Conservation (phyloP, 352 stramenopile species). For the Hyphochytrium catenoides region DNA sequence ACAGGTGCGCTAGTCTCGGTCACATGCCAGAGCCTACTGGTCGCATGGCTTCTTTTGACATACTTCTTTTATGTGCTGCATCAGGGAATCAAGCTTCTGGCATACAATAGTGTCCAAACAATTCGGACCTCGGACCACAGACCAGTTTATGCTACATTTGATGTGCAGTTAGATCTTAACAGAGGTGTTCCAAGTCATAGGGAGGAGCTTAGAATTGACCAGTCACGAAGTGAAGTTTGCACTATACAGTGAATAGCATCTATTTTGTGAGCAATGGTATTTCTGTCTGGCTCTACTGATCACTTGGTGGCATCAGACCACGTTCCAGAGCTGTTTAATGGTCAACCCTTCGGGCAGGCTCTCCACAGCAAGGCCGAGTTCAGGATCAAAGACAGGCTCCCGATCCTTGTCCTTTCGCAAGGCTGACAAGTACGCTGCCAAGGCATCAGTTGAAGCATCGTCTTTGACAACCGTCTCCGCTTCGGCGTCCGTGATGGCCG, state of each 20-base stretch:
- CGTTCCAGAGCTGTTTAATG: slow-evolving; percentile 28
- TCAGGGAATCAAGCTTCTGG: slow-evolving; percentile 23
- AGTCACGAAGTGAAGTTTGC: no score
- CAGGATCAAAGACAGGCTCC: slow-evolving; percentile 31
- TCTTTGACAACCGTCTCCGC: slow-evolving; percentile 66
- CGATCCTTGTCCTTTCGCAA: slow-evolving; percentile 56
- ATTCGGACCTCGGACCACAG: slow-evolving; percentile 47
- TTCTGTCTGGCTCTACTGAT: no score
- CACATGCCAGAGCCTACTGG: no score
- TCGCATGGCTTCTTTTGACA: no score
- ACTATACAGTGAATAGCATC: no score
- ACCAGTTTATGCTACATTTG: slow-evolving; percentile 30
- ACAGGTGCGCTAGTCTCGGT: background rate
- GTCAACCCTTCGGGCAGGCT: slow-evolving; percentile 45
- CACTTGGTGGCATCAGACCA: slow-evolving; percentile 5
- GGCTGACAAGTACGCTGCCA: slow-evolving; percentile 66
- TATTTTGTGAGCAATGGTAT: no score
- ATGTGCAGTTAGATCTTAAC: slow-evolving; percentile 22
- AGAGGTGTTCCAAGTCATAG: no score
- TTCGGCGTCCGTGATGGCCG: slow-evolving; percentile 36
- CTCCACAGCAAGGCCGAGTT: slow-evolving; percentile 59
- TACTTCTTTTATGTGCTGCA: slow-evolving; percentile 1
- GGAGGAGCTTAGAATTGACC: no score
- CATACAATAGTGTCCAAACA: slow-evolving; percentile 31
- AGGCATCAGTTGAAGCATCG: slow-evolving; percentile 49